Evolutionary conservation across 768 basidiomycete species (phyloP), one percentile per base, ranked within the genome.

Genomic region (Boletus insuetus): DNA sequence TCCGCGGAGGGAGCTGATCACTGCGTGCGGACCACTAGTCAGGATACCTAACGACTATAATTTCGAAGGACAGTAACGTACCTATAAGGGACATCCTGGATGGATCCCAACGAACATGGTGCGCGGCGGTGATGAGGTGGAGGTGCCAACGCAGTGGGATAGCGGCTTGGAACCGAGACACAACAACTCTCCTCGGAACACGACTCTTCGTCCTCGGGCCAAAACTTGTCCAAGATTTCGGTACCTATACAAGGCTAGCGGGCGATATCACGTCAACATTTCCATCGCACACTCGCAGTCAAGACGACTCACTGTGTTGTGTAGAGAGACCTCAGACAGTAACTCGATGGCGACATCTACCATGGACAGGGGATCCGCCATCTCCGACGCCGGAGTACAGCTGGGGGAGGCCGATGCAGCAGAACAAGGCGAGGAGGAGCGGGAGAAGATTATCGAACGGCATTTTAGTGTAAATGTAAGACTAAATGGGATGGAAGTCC

Each of bases 161-260:
- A 69, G 20, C 26, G 41, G 34, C 49, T 54, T 35, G 49, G 38
- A 19, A 35, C 56, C 12, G 56, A 43, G 19, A 24, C 32, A 24
- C 10, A 49, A 57, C 43, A 47, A 58, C 54, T 59, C 57, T 62
- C 68, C 62, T 64, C 64, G 55, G 59, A 48, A 32, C 26, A 53
- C 8, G 32, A 35, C 8, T 51, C 46, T 39, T 69, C 69, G 29
- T 69, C 70, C 54, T 69, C 64, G 51, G 69, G 69, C 68, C 69
- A 72, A 57, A 70, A 70, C 1, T 58, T 56, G 29, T 72, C 70
- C 22, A 66, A 29, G 0, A 70, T 70, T 58, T 66, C 72, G 2
- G 60, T 46, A 22, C 69, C 69, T 51, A 72, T 61, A 6, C 51
- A 47, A 17, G 67, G 68, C 68, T 70, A 40, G 34, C 19, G 26